These are phyloP conservation scores for Plasmodium reichenowi DNA, from an alignment of 169 alveolate species.

Conservation along the genomic window DNA sequence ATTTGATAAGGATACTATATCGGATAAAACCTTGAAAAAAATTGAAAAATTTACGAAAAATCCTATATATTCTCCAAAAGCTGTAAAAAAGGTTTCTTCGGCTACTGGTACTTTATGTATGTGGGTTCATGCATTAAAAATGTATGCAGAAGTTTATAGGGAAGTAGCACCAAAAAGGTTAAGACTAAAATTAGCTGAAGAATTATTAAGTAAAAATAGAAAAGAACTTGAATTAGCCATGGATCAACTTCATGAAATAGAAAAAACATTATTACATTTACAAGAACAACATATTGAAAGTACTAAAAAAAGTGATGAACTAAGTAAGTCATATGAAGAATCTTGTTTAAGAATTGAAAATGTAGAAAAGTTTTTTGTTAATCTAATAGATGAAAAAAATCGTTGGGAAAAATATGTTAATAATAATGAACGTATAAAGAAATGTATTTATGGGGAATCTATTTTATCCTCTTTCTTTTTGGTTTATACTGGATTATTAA, in stretches of 20 bases:
- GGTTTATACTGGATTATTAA: conserved; percentile 75
- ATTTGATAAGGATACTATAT: conserved; percentile 93
- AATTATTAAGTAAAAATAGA: conserved; percentile 90
- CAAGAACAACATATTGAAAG: conserved; percentile 82
- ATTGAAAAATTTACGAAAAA: conserved; percentile 91
- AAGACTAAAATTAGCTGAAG: conserved; percentile 90
- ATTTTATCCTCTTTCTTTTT: conserved; percentile 67
- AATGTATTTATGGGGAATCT: conserved; percentile 71
- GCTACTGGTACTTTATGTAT: conserved; percentile 96
- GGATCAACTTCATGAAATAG: conserved; percentile 79
- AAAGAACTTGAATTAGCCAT: conserved; percentile 90
- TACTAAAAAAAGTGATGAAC: conserved; percentile 82
- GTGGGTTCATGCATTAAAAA: conserved; percentile 97
- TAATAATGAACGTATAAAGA: conserved; percentile 73
- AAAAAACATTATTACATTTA: conserved; percentile 76
- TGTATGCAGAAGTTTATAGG: conserved; percentile 95
- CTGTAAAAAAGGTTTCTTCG: conserved; percentile 90
- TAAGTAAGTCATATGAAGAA: conserved; percentile 75
- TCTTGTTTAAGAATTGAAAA: conserved; percentile 68
- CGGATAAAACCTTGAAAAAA: conserved; percentile 90
- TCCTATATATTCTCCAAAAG: conserved; percentile 92
- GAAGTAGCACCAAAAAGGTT: conserved; percentile 98
- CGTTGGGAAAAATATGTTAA: conserved; percentile 77
- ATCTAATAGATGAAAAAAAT: conserved; percentile 67
- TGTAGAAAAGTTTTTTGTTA: conserved; percentile 68